A percentile compares a stretch with the other conserved stretches of the same genome.
Conservation (phyloP, 345 rosid genomes). For the Geranium brycei region DNA sequence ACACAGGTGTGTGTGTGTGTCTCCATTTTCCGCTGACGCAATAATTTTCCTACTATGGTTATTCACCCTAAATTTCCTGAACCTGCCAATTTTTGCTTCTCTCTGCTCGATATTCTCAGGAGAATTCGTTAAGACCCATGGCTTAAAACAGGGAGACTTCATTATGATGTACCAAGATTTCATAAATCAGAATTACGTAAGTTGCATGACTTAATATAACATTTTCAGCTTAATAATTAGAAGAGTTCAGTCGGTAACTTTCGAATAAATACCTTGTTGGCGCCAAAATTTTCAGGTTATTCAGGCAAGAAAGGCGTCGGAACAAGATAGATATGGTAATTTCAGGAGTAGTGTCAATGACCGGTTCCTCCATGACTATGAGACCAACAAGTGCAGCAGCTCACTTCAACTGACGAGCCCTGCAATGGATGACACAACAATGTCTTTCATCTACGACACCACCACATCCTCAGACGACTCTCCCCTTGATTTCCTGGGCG, state of each 20-base stretch:
- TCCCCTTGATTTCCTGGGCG: constrained; percentile 79
- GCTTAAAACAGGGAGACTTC: constrained; percentile 70
- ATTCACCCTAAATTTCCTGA: neutral
- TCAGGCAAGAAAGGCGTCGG: constrained; percentile 74
- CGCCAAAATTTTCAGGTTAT: constrained; percentile 40
- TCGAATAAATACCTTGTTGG: too few relatives aligned
- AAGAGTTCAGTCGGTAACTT: neutral
- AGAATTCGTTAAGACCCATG: constrained; percentile 70
- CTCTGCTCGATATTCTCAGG: constrained; percentile 30
- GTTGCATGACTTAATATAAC: constrained; percentile 3
- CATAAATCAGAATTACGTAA: constrained; percentile 54
- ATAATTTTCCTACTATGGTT: neutral
- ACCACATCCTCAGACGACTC: constrained; percentile 54
- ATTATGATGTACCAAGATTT: constrained; percentile 64
- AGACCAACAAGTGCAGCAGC: constrained; percentile 27
- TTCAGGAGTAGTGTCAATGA: constrained; percentile 38
- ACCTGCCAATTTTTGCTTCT: neutral
- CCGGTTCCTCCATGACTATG: constrained; percentile 29
- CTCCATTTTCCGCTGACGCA: neutral
- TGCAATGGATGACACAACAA: constrained; percentile 22
- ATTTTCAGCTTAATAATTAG: neutral
- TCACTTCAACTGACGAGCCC: constrained; percentile 35
- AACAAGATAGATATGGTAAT: constrained; percentile 45
- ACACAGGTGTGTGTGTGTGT: constrained; percentile 44
- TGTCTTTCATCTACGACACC: constrained; percentile 77